Percentiles rank a stretch among this genome's conserved stretches.
phyloP scores from a whole-genome alignment of 2,329 filamentous ascomycete species.

The Lasiodiplodia theobromae region DNA sequence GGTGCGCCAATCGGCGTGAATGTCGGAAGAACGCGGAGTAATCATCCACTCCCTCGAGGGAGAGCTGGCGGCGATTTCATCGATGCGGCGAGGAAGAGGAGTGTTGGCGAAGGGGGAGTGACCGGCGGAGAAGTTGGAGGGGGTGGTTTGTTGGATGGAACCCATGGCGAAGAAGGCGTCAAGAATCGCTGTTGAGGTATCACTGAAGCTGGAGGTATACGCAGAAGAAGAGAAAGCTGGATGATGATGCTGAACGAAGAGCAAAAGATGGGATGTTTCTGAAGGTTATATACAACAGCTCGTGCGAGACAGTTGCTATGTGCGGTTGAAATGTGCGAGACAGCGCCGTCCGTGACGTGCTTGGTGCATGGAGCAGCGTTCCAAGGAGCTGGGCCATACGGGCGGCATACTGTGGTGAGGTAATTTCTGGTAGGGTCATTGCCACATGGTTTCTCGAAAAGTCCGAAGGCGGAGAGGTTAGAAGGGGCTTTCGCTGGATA shows the following conservation, averaged over 20 bases:
- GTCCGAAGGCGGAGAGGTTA: neutral
- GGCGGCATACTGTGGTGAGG: constrained; percentile 2
- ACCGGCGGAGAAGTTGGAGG: constrained; percentile 4
- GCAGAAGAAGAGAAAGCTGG: neutral
- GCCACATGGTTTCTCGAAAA: constrained; percentile 1
- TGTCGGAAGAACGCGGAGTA: constrained; percentile 10
- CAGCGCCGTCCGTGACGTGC: constrained; percentile 11
- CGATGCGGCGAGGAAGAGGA: constrained; percentile 24
- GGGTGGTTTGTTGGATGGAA: constrained; percentile 11
- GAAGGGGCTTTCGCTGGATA: neutral
- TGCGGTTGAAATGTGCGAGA: neutral
- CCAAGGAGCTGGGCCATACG: neutral
- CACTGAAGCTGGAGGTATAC: constrained; percentile 7
- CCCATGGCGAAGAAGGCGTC: constrained; percentile 12
- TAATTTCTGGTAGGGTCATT: constrained; percentile 7
- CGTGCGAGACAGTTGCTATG: neutral
- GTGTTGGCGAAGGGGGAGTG: constrained; percentile 24
- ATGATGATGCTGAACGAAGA: neutral
- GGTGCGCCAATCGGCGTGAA: constrained; percentile 21
- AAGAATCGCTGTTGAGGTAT: constrained; percentile 4
- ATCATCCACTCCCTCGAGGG: constrained; percentile 24
- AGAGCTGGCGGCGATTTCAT: constrained; percentile 25
- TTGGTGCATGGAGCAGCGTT: constrained; percentile 11
- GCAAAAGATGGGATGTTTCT: neutral
- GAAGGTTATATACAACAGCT: constrained; percentile 15